These are phyloP conservation scores for Lichtheimia ornata DNA, from an alignment of 371 early-diverging fungal species.

Conservation along the genomic window DNA sequence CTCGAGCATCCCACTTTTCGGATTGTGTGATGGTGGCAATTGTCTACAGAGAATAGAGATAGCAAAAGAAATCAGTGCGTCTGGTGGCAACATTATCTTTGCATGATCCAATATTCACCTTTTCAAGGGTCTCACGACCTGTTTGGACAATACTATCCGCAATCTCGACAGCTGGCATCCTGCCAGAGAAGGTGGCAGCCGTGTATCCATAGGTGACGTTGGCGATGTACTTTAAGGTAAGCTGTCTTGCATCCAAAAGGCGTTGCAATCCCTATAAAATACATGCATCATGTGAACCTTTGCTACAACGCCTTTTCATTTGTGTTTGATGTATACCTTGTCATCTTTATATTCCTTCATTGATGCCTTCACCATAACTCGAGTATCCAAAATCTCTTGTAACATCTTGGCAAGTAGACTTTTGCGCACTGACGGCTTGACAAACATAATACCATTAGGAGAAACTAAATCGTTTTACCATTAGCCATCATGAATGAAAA, in stretches of 20 bases:
- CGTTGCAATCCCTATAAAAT: conserved; percentile 33
- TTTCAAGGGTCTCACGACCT: conserved; percentile 81
- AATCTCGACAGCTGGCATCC: conserved; percentile 90
- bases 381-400: conserved; percentile 81
- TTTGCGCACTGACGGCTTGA: conserved; percentile 72
- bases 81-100: background rate
- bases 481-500: background rate
- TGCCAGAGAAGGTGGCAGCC: conserved; percentile 81
- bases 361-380: conserved; percentile 84
- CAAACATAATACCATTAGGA: conserved; percentile 85
- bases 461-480: conserved; percentile 46
- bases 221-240: conserved; percentile 85
- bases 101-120: conserved; percentile 21
- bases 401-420: conserved; percentile 83
- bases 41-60: conserved; percentile 32
- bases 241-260: conserved; percentile 77
- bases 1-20: conserved; percentile 73
- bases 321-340: conserved; percentile 34
- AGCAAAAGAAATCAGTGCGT: background rate
- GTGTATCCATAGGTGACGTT: conserved; percentile 94
- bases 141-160: conserved; percentile 90
- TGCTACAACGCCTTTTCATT: background rate
- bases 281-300: background rate
- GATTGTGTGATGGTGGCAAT: conserved; percentile 67
- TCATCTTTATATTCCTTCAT: conserved; percentile 76